phyloP scores from a whole-genome alignment of 441 rosid species.

The Adansonia rubrostipa region DNA sequence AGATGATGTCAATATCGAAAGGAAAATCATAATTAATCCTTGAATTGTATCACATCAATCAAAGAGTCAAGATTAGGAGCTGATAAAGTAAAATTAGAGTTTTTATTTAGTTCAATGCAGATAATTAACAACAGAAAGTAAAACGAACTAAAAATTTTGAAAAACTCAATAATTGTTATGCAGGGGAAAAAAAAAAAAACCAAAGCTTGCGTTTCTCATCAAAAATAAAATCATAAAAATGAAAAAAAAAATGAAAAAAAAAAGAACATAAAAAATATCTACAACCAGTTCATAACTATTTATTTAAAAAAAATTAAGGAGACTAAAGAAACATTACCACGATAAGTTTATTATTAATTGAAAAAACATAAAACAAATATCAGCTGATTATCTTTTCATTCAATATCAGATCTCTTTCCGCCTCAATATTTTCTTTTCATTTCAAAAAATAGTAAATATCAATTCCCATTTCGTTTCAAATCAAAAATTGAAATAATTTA shows the following conservation, averaged over 20 bases:
- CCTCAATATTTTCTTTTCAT: not conserved
- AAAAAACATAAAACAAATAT: not conserved
- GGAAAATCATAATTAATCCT: conserved; percentile 9
- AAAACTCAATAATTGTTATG: not conserved
- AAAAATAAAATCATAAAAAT: not conserved
- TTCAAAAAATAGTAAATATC: not conserved
- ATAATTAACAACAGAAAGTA: not conserved
- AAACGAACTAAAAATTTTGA: not conserved
- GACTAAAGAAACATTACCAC: not conserved
- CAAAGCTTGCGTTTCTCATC: not conserved
- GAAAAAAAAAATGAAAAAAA: no score
- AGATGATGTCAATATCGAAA: not conserved
- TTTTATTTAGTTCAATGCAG: not conserved
- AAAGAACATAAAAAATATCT: not conserved
- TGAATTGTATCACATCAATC: not conserved
- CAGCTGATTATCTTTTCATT: not conserved
- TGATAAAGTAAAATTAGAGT: not conserved
- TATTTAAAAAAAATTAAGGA: not conserved
- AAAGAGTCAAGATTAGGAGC: conserved; percentile 3
- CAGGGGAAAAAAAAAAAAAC: not conserved
- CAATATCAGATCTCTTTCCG: not conserved
- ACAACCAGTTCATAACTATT: not conserved
- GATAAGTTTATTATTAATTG: not conserved
- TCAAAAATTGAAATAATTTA: not conserved
- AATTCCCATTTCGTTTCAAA: not conserved